A percentile compares a stretch with the other conserved stretches of the same genome.
Evolutionary conservation across 371 early-diverging fungal genomes (phyloP).

Genomic region (Umbelopsis sp.): DNA sequence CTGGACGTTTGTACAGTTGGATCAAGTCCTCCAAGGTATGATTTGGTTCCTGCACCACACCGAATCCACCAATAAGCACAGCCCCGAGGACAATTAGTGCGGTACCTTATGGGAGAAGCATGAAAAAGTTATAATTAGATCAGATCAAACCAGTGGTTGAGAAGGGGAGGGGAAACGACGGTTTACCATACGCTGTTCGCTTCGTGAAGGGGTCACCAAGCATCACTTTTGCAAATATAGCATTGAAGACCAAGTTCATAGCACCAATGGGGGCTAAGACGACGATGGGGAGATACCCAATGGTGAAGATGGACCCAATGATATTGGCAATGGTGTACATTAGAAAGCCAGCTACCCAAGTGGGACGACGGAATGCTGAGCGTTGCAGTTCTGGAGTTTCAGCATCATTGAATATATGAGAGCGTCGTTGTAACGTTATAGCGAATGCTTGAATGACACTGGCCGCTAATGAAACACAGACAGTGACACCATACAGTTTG

Average conservation of each 20-base stretch:
- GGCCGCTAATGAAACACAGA: conserved; percentile 44
- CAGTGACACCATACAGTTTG: conserved; percentile 34
- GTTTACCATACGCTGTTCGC: conserved; percentile 57
- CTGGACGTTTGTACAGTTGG: conserved; percentile 71
- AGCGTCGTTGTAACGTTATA: conserved; percentile 71
- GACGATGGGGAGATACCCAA: conserved; percentile 80
- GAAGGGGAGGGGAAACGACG: background rate
- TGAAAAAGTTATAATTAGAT: background rate
- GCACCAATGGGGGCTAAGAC: conserved; percentile 84
- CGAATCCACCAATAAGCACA: conserved; percentile 74
- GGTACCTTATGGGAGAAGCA: conserved; percentile 56
- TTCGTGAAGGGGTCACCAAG: conserved; percentile 69
- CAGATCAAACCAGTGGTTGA: background rate
- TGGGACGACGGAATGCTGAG: conserved; percentile 45
- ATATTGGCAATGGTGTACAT: conserved; percentile 74
- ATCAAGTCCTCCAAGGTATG: conserved; percentile 75
- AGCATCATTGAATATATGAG: conserved; percentile 55
- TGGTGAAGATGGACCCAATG: conserved; percentile 73
- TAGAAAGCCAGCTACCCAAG: conserved; percentile 60
- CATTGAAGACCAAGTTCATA: conserved; percentile 80
- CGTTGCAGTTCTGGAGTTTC: conserved; percentile 42
- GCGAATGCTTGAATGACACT: conserved; percentile 72
- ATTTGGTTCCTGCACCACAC: conserved; percentile 76
- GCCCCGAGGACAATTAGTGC: conserved; percentile 73
- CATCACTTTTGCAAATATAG: conserved; percentile 73